Conservation (phyloP, 768 basidiomycete species). For the Hericium alpestre region DNA sequence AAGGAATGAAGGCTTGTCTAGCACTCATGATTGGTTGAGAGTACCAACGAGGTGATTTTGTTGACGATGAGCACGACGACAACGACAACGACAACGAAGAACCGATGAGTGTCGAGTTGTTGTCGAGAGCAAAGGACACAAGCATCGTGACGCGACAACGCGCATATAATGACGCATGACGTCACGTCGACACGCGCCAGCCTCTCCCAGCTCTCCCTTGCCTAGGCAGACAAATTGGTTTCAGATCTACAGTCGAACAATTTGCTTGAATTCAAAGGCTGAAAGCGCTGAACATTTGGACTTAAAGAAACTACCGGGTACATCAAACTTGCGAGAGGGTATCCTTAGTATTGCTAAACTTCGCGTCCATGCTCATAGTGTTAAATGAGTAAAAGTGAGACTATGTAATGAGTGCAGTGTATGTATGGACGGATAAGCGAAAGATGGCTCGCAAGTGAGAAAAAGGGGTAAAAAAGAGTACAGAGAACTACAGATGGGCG, state of each 20-base stretch:
- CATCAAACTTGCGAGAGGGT: slow-evolving; percentile 7
- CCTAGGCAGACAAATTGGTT: too few relatives aligned
- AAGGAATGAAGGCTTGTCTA: too few relatives aligned
- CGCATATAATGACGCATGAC: neutral
- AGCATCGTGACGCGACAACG: too few relatives aligned
- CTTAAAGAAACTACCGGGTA: neutral
- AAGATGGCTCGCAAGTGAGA: neutral
- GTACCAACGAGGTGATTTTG: too few relatives aligned
- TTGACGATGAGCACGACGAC: too few relatives aligned
- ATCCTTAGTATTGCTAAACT: slow-evolving; percentile 13
- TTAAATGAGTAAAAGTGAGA: neutral
- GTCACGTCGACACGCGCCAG: neutral
- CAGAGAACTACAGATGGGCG: neutral
- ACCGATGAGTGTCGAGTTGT: too few relatives aligned
- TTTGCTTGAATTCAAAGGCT: neutral
- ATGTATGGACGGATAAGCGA: neutral
- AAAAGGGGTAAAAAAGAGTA: neutral
- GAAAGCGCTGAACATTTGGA: too few relatives aligned
- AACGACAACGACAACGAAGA: too few relatives aligned
- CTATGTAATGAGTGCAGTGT: neutral
- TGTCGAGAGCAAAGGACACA: too few relatives aligned
- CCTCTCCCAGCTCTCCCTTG: too few relatives aligned
- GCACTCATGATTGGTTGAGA: too few relatives aligned
- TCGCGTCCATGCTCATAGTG: neutral
- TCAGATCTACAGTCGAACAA: too few relatives aligned